These are phyloP conservation scores for Trichoderma sp. DNA, from an alignment of 2,329 filamentous ascomycete genomes.

Conservation along the genomic window DNA sequence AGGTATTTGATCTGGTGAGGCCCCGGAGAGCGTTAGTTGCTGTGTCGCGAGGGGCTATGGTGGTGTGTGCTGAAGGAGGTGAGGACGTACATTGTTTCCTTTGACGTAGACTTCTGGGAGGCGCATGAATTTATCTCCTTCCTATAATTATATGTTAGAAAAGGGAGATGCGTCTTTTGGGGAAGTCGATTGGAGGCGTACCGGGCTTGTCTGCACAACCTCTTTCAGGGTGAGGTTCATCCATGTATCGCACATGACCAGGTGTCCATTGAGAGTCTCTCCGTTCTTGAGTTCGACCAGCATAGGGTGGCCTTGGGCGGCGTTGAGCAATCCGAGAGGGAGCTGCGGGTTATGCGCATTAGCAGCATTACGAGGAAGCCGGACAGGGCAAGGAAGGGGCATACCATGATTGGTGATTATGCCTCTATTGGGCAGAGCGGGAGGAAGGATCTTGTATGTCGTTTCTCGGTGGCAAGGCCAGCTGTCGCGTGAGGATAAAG, in stretches of 20 bases:
- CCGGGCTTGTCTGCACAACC: conserved; percentile 90
- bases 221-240: conserved; percentile 99
- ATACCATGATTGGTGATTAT: conserved; percentile 16
- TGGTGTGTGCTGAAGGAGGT: no score
- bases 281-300: conserved; percentile 96
- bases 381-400: background rate
- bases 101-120: conserved; percentile 94
- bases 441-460: background rate
- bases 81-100: conserved; percentile 80
- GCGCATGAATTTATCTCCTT: conserved; percentile 90
- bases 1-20: conserved; percentile 92
- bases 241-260: conserved; percentile 98
- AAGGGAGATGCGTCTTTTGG: background rate
- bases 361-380: conserved; percentile 1
- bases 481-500: background rate
- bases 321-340: conserved; percentile 81
- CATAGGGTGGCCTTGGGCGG: conserved; percentile 96
- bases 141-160: conserved; percentile 38
- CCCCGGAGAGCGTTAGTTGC: background rate
- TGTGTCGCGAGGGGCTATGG: background rate
- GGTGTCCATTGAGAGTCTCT: conserved; percentile 93
- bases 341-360: conserved; percentile 44
- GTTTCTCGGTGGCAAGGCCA: background rate
- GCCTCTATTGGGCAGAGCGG: conserved; percentile 3
- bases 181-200: conserved; percentile 35